Conservation (phyloP, 2,329 filamentous ascomycete genomes). For the Fusarium algeriense region DNA sequence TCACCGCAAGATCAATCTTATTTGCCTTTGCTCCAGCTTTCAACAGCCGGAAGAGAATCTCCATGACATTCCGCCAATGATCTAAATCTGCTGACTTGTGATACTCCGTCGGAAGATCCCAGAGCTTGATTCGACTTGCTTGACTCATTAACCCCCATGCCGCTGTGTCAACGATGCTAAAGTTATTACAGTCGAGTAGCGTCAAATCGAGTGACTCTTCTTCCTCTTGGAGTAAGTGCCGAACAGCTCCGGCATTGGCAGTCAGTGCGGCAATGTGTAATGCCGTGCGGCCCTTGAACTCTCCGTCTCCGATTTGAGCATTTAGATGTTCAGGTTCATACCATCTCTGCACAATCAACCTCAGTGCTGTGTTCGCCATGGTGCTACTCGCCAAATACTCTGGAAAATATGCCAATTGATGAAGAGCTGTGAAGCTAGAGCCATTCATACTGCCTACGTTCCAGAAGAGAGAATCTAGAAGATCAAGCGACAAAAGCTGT, state of each 20-base stretch:
- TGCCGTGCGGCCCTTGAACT: background rate
- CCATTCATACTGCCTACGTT: background rate
- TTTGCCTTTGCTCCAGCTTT: background rate
- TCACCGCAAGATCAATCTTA: background rate
- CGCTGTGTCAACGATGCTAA: background rate
- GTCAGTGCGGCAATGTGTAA: background rate
- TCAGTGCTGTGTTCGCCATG: background rate
- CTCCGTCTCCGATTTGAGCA: rapidly evolving
- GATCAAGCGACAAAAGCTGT: background rate
- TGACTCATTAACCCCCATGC: background rate
- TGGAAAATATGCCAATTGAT: background rate
- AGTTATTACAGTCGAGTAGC: background rate
- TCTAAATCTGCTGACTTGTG: background rate
- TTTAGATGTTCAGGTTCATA: background rate
- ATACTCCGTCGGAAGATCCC: background rate
- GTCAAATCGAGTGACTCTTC: background rate
- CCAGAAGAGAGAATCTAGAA: background rate
- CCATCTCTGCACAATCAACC: background rate
- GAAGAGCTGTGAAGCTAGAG: background rate
- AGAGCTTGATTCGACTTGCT: background rate
- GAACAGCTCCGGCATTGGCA: rapidly evolving
- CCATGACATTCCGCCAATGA: background rate
- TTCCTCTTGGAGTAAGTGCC: background rate
- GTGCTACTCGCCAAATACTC: background rate
- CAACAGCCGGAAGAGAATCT: background rate